Percentiles rank a stretch among this genome's conserved stretches.
These are phyloP conservation scores for Nicotiana benthamiana DNA, from an alignment of 257 asterid species.

Conservation along the genomic window DNA sequence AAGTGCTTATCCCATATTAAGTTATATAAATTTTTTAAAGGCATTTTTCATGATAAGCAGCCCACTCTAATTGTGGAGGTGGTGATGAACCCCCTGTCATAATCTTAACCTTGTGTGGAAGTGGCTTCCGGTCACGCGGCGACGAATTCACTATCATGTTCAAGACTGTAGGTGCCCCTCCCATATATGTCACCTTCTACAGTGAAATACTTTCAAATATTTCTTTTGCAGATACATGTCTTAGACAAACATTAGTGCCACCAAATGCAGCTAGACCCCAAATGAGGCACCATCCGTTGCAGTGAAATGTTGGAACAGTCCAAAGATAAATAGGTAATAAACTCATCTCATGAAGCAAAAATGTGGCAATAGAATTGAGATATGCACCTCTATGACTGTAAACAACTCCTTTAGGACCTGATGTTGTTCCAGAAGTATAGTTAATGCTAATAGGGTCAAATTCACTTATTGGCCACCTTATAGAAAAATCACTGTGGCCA, in stretches of 20 bases:
- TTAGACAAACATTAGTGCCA: conserved; percentile 30
- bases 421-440: conserved; percentile 35
- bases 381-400: conserved; percentile 34
- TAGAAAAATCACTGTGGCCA: conserved; percentile 22
- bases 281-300: conserved; percentile 35
- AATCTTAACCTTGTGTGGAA: not conserved
- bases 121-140: not conserved
- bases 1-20: too few species aligned
- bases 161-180: conserved; percentile 7
- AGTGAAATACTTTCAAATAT: not conserved
- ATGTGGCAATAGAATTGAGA: conserved; percentile 25
- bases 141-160: not conserved
- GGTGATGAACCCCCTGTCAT: not conserved
- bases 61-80: conserved; percentile 3
- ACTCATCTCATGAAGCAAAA: conserved; percentile 19
- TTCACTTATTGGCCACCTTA: conserved; percentile 21
- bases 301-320: conserved; percentile 34
- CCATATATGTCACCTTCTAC: not conserved
- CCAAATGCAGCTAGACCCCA: conserved; percentile 34
- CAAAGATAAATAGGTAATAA: conserved; percentile 26
- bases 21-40: too few species aligned
- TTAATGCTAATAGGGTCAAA: conserved; percentile 31
- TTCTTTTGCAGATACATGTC: conserved; percentile 24
- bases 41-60: too few species aligned
- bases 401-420: conserved; percentile 29